phyloP scores from a whole-genome alignment of 345 rosid genomes.

The Pugionium dolabratum region DNA sequence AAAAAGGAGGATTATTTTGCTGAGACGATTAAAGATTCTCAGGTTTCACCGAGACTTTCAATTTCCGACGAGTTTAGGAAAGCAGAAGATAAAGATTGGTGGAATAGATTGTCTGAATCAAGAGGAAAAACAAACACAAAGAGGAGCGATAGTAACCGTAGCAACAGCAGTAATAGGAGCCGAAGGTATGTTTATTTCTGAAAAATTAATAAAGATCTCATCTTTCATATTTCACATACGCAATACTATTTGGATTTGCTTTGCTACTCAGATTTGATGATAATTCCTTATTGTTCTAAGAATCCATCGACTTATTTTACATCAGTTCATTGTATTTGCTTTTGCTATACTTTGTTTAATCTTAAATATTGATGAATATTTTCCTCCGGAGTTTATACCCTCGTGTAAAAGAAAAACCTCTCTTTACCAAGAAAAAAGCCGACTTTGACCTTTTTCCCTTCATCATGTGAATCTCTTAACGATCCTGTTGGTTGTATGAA shows the following conservation, averaged over 20 bases:
- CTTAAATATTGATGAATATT: neutral
- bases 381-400: neutral
- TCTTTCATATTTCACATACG: neutral
- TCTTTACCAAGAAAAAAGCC: no score
- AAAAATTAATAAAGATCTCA: constrained; percentile 9
- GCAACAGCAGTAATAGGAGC: constrained; percentile 43
- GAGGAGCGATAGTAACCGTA: constrained; percentile 51
- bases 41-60: constrained; percentile 55
- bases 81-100: constrained; percentile 61
- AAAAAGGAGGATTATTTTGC: constrained; percentile 23
- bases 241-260: constrained; percentile 9
- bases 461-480: constrained; percentile 13
- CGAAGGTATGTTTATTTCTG: constrained; percentile 42
- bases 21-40: constrained; percentile 17
- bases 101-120: constrained; percentile 49
- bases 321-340: no score
- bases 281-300: neutral
- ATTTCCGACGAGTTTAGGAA: constrained; percentile 44
- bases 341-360: neutral
- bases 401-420: neutral
- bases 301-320: no score
- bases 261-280: constrained; percentile 6
- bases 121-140: constrained; percentile 52
- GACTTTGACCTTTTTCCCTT: neutral
- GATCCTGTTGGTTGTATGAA: constrained; percentile 27